Conservation (phyloP, 75 land plant species). For the Isoetes taiwanensis region DNA sequence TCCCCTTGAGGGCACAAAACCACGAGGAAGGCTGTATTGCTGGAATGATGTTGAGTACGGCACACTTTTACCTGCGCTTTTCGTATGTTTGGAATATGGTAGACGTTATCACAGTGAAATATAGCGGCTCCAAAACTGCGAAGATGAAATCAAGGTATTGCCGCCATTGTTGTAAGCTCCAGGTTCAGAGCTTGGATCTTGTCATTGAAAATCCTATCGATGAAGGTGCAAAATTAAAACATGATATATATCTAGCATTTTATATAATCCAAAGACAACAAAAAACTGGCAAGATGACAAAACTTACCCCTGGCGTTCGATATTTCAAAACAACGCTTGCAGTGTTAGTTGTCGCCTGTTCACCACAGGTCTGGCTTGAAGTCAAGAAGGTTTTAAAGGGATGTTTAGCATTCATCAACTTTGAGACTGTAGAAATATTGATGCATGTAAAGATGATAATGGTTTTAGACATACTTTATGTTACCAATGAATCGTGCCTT, state of each 20-base stretch:
- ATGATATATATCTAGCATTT: no score
- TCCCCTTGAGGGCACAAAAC: constrained; percentile 99
- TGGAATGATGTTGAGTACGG: constrained; percentile 70
- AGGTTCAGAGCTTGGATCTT: constrained; percentile 73
- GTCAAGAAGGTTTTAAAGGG: no score
- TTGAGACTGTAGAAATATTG: no score
- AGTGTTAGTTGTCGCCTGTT: no score
- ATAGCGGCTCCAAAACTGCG: constrained; percentile 76
- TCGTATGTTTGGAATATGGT: constrained; percentile 63
- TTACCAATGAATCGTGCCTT: constrained; percentile 81
- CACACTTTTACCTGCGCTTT: constrained; percentile 66
- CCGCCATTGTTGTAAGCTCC: constrained; percentile 84
- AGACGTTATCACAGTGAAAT: constrained; percentile 91
- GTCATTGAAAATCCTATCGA: constrained; percentile 87
- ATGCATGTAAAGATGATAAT: constrained; percentile 1
- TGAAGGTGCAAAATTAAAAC: no score
- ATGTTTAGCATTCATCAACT: no score
- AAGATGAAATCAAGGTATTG: constrained; percentile 84
- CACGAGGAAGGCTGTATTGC: constrained; percentile 93
- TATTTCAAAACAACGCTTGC: no score
- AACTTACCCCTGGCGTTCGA: no score
- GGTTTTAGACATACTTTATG: constrained; percentile 55
- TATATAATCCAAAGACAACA: constrained; percentile 85
- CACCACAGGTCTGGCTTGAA: no score
- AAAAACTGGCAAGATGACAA: no score